Evolutionary conservation across 352 stramenopile genomes (phyloP), one percentile per base, ranked within the genome.

Genomic region (Blastocystis sp.): DNA sequence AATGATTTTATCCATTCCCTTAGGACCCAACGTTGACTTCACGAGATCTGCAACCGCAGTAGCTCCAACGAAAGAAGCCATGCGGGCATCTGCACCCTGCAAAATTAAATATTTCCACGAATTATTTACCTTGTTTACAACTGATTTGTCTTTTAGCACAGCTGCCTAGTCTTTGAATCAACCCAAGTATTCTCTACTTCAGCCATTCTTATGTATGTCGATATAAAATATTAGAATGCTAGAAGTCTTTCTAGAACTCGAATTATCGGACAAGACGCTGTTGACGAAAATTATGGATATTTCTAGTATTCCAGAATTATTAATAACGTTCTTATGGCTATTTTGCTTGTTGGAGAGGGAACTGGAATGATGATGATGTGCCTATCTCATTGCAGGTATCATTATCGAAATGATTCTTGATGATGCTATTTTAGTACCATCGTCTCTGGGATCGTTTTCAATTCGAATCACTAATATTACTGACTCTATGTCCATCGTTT

Each of bases 1-100:
- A 71, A 99, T 91, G 89, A 99, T 98, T 90, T 99, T 99, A 91
- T 99, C 96, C 95, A 99, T 98, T 37, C 96, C 97, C 90, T 98
- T 98, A n/a, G 97, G 97, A 19, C 97, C 97, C 12, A 99, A 91
- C 43, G 96, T 99, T 24, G 96, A 98, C 91, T 99, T 99, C 37
- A 99, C 96, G 88, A 99, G 94, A 91, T 99, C 96, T 39, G 95
- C 94, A 90, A 99, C 98, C 69, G 97, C 95, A 89, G 98, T 99
- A 56, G 96, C 96, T 78, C 97, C 96, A 42, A 99, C 94, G 89
- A 99, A 98, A 42, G 95, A 98, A 57, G 94, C 95, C 90, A 99
- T 93, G 87, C 97, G 95, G 78, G 97, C 96, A 92, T 98, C 98
- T 91, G 98, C 95, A 86, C 97, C 97, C 94, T 98, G 87, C 5